Base-by-base conservation (phyloP, 495 filamentous ascomycete genomes). In the Daldinia caldariorum region DNA sequence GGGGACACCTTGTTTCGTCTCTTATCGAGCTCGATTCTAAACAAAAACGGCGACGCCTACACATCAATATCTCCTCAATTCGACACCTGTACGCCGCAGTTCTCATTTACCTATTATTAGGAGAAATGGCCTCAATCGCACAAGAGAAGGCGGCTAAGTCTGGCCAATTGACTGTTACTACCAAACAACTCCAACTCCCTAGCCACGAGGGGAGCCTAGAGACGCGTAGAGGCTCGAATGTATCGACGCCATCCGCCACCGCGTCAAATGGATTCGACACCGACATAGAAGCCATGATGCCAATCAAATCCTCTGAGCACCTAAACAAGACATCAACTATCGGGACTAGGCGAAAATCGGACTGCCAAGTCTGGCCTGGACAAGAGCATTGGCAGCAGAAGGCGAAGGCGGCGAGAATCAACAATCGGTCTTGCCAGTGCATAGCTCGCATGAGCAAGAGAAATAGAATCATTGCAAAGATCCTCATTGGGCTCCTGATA, bases 281-380 rank as follows among this genome's bases (percentile, higher is more conserved):
- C 6, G 83, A 85, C 63, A 75, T 83, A 59, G 83, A 84, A 63
- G 81, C 80, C 39, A 81, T 83, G 69, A 78, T 82, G 63, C 73
- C 79, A 6, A 66, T 68, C 13, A 70, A 59, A 49, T 73, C 67
- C 29, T 64, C 66, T 16, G 71, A 78, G 0, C 60, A 69, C 16
- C 29, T 70, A 43, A 72, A 69, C 69, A 73, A 77, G 31, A 79
- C 77, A 32, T 74, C 80, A 5, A 76, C 75, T 14, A 69, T 74
- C 3, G 72, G 73, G 62, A 74, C 74, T 29, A 76, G 63, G 51
- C 73, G 74, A 6, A 77, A 71, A 41, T 74, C 72, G 35, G 81
- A 85, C 45, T 83, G 80, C 69, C 77, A 77, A 4, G 79, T 82
- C n/a, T 85, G 83, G 83, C 83, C 83, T 32, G 79, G 81, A n/a